Base-by-base conservation (phyloP, 2,329 filamentous ascomycete genomes). In the Aspergillus texensis region DNA sequence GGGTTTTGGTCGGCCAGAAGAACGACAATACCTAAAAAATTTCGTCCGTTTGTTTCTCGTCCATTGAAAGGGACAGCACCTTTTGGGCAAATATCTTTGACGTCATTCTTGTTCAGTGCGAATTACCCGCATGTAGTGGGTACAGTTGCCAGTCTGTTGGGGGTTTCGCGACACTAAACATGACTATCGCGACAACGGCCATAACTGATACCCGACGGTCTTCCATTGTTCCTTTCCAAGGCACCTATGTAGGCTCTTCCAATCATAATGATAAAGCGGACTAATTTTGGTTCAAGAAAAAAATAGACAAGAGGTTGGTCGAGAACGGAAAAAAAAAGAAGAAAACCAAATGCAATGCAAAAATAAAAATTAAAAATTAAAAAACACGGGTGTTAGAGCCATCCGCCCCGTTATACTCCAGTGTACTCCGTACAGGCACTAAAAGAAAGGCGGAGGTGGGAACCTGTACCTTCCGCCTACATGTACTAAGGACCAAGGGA, bases 361-460 rank as follows among this genome's bases (percentile, higher is more conserved):
- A 54, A 21, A 34, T 34, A 54, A 28, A 54, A 16, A 4, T n/a
- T 5, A 36, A 36, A 34, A 63, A 57, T 36, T 57, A 39, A 36
- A 28, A 16, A 12, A 12, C n/a, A 39, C 9, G 16, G 16, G 36
- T 8, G 16, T 58, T 19, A 53, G 59, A 50, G 30, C 54, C 60
- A 36, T 56, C 59, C 34, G 55, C 28, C 26, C 50, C 19, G 14
- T 30, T 21, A 48, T 11, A 28, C 26, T 34, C 14, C 12, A 16
- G 34, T 14, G 14, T 58, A 24, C 21, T 24, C 21, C 21, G 21
- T 24, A 59, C 58, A 66, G 36, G 52, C 62, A 36, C 60, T 62
- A 67, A 57, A 43, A 21, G 56, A 43, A 39, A 61, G 61, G 61
- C 39, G 65, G 61, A 45, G 63, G 43, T 60, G 59, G 59, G 26